These are phyloP conservation scores for Salinomyces thailandicus DNA, from an alignment of 2,329 filamentous ascomycete genomes.

Conservation along the genomic window DNA sequence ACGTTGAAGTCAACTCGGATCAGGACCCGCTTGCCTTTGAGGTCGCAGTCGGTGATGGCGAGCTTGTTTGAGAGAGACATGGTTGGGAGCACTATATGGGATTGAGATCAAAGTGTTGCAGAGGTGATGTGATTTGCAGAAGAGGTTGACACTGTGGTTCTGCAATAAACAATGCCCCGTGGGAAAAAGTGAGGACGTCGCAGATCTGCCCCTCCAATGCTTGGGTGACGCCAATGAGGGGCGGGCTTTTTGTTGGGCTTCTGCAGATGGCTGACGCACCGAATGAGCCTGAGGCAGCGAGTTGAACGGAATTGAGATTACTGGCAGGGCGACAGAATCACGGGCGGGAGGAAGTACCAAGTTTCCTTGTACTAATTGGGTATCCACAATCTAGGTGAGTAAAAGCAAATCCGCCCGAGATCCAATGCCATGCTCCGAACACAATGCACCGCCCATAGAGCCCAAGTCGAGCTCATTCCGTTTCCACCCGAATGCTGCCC, in stretches of 20 bases:
- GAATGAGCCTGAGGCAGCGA: too few relatives aligned
- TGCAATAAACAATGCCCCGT: neutral
- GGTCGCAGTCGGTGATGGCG: conserved; percentile 87
- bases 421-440: neutral
- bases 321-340: too few relatives aligned
- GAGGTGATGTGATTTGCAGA: too few relatives aligned
- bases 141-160: too few relatives aligned
- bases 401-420: conserved; percentile 1
- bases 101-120: too few relatives aligned
- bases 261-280: too few relatives aligned
- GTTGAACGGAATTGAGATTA: too few relatives aligned
- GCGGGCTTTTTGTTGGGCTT: neutral
- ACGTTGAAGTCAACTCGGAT: conserved; percentile 99
- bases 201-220: neutral
- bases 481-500: conserved; percentile 1
- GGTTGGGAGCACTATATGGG: conserved; percentile 21
- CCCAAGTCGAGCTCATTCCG: neutral
- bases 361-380: too few relatives aligned
- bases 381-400: neutral
- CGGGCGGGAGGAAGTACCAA: too few relatives aligned
- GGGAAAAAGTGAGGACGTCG: conserved; percentile 1
- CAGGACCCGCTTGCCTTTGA: conserved; percentile 96
- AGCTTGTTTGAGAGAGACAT: conserved; percentile 99
- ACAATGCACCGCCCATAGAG: conserved; percentile 1
- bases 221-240: neutral